These are phyloP conservation scores for Mortierella sp. DNA, from an alignment of 371 early-diverging fungal genomes.

Conservation along the genomic window DNA sequence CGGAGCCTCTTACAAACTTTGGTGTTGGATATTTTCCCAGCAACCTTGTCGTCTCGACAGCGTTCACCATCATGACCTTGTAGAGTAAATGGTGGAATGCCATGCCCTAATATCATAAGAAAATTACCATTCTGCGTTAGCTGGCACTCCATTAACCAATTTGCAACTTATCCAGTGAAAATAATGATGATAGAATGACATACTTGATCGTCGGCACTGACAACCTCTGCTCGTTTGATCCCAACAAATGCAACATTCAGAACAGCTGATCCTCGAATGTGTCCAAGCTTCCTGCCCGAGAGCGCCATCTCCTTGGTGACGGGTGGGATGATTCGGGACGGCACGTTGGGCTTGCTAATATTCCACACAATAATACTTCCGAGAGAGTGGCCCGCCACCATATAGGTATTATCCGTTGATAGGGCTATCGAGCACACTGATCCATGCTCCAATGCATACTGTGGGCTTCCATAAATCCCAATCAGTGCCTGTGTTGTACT, in stretches of 20 bases:
- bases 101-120: slow-evolving; percentile 63
- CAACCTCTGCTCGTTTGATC: slow-evolving; percentile 72
- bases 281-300: slow-evolving; percentile 74
- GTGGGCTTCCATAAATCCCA: slow-evolving; percentile 67
- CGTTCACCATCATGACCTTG: slow-evolving; percentile 78
- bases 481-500: slow-evolving; percentile 77
- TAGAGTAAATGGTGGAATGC: slow-evolving; percentile 81
- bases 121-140: not conserved
- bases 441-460: slow-evolving; percentile 67
- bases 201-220: slow-evolving; percentile 81
- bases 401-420: slow-evolving; percentile 74
- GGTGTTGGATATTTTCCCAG: slow-evolving; percentile 73
- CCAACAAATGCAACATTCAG: slow-evolving; percentile 80
- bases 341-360: slow-evolving; percentile 63
- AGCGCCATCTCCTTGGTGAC: slow-evolving; percentile 58
- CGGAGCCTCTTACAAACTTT: slow-evolving; percentile 38
- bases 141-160: not conserved
- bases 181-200: not conserved
- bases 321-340: slow-evolving; percentile 68
- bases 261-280: slow-evolving; percentile 76
- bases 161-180: not conserved
- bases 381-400: slow-evolving; percentile 79
- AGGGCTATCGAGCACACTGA: slow-evolving; percentile 81
- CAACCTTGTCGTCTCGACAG: slow-evolving; percentile 75
- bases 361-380: slow-evolving; percentile 85